Evolutionary conservation across 1,284 basidiomycete genomes (phyloP), one percentile per base, ranked within the genome.

Genomic region (Heterobasidion occidentale): DNA sequence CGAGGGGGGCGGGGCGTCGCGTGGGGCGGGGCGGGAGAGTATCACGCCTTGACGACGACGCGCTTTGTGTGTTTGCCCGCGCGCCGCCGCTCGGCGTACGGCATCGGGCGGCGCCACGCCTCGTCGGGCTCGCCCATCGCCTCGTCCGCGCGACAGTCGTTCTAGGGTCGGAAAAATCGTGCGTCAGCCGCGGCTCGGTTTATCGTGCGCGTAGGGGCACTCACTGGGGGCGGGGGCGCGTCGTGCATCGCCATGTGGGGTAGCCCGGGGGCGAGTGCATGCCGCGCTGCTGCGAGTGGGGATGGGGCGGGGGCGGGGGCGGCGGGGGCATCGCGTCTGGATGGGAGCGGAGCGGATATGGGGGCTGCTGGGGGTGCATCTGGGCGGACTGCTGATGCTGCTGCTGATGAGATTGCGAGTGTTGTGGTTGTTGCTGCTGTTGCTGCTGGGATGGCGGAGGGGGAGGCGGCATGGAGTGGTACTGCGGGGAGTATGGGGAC

Each of bases 11-110:
- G 27, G 27, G 27, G 27, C 27, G 27, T 27, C 27, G 27, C 27
- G 27, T 27, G 27, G 5, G 27, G 27, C 20, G 20, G 20, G 20
- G 20, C 27, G 27, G 27, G 27, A 27, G 3, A 3, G 27, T 3
- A 27, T 27, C 27, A 27, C 27, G 27, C 27, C 27, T 27, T 27
- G 27, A 61, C 57, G 35, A 62, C 59, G 45, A 86, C 81, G 52
- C 86, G 76, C 63, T 75, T 76, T 19, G 86, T 88, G 65, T 88
- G 86, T 65, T 88, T 88, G 49, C 86, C 86, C 54, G 86, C 85
- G 55, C 86, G 74, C 58, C 86, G 72, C 15, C 86, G 80, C 67
- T 87, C 84, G 47, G 78, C 76, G 64, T 82, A 80, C 15, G 85
- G 27, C 27, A 27, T 27, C 27, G 27, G 27, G 84, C 67, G 42